phyloP scores from a whole-genome alignment of 1,284 basidiomycete species.

The Rugosomyces carneus region DNA sequence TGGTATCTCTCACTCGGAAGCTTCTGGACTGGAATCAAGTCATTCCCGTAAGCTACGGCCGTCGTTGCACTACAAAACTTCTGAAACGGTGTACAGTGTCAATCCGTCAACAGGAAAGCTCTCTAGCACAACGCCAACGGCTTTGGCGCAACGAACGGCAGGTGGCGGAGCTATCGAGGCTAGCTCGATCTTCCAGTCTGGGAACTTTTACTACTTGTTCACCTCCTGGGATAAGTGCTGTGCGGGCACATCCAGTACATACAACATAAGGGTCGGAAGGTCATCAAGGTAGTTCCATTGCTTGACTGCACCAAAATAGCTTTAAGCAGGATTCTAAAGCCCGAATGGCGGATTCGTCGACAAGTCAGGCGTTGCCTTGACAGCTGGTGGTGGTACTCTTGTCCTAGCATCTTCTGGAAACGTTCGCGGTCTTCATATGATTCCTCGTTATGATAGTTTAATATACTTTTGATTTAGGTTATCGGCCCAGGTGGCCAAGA shows the following conservation, averaged over 20 bases:
- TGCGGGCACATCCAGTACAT: constrained; percentile 44
- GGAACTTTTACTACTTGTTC: constrained; percentile 50
- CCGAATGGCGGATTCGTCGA: constrained; percentile 44
- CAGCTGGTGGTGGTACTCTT: constrained; percentile 46
- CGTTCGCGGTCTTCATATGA: constrained; percentile 20
- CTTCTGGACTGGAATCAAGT: constrained; percentile 44
- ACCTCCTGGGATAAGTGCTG: constrained; percentile 55
- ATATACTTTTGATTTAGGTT: constrained; percentile 25
- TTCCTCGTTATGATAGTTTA: background rate
- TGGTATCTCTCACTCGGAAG: constrained; percentile 46
- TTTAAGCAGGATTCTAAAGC: constrained; percentile 14
- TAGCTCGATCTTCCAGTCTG: constrained; percentile 38
- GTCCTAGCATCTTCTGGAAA: constrained; percentile 42
- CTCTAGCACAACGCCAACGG: constrained; percentile 30
- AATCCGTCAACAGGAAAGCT: constrained; percentile 39
- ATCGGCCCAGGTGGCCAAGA: constrained; percentile 36
- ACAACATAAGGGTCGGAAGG: constrained; percentile 53
- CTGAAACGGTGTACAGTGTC: constrained; percentile 14
- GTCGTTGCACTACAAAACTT: background rate
- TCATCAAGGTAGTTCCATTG: constrained; percentile 31
- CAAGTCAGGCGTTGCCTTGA: constrained; percentile 37
- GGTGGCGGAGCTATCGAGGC: constrained; percentile 42
- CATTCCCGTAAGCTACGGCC: constrained; percentile 4
- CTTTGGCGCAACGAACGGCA: constrained; percentile 40
- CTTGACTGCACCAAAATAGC: background rate